Base-by-base conservation (phyloP, 2,329 filamentous ascomycete genomes). In the Xylaria sp. region DNA sequence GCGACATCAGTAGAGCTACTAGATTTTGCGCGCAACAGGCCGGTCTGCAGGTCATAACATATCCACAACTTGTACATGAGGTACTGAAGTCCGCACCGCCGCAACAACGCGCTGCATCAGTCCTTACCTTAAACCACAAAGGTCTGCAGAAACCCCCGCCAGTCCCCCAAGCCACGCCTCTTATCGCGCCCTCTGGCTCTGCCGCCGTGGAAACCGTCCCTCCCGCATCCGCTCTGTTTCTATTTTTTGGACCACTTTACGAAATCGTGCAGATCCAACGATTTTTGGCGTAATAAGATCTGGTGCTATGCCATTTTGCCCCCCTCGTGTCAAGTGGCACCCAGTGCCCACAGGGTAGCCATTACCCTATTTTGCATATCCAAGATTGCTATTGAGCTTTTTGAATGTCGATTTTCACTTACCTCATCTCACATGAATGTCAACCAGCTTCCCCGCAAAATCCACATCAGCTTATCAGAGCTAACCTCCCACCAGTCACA, bases 391-490 rank as follows among this genome's bases (percentile, higher is more conserved):
- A 45, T 62, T 30, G 36, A 48, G 59, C 63, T 67, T 65, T 58
- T 23, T 53, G 9, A 30, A 45, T 45, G 18, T 62, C 57, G 28
- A 43, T 53, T 36, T 56, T 34, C 58, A 25, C 57, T 70, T 68
- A 67, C 67, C 61, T 71, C 68, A 69, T 69, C 65, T 69, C 72
- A 74, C 73, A 71, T 72, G 64, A 69, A 68, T 67, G 56, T 61
- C 66, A 70, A 59, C 68, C 67, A 67, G 62, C 70, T 75, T 74
- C 74, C 75, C 74, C 75, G 72, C 74, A 72, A 70, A 70, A 70
- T 63, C 67, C 70, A 68, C 53, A 63, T 48, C 43, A 73, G 70
- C 73, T 76, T 74, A 77, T 76, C 76, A 77, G 70, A 76, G 73
- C 76, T 77, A 74, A 77, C 74, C 58, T 71, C 62, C 70, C 69